Conservation (phyloP, 176 grass and related monocot genomes). For the Metroxylon sagu region DNA sequence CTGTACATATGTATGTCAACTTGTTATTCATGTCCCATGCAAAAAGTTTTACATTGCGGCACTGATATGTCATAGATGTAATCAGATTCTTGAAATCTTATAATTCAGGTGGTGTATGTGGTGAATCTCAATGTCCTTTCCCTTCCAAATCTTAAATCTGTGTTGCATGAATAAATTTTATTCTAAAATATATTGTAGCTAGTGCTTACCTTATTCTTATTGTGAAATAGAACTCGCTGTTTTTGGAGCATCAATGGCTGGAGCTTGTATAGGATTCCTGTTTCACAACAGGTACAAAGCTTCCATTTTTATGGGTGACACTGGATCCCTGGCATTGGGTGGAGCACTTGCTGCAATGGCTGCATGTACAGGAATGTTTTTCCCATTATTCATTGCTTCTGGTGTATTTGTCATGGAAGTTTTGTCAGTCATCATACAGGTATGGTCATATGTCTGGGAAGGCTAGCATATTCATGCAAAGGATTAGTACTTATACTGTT, state of each 20-base stretch:
- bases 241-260: constrained; percentile 93
- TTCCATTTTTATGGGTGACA: constrained; percentile 74
- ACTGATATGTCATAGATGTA: too few species aligned
- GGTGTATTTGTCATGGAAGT: constrained; percentile 53
- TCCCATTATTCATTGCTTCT: constrained; percentile 67
- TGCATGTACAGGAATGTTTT: constrained; percentile 84
- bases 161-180: too few species aligned
- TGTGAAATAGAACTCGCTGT: constrained; percentile 55
- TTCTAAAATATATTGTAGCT: too few species aligned
- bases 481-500: too few species aligned
- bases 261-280: constrained; percentile 81
- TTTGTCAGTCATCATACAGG: constrained; percentile 61
- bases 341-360: constrained; percentile 78
- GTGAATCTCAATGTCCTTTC: too few species aligned
- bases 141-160: too few species aligned
- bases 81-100: too few species aligned
- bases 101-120: too few species aligned
- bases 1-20: too few species aligned
- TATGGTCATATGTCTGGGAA: constrained; percentile 18
- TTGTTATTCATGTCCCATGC: too few species aligned
- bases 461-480: too few species aligned
- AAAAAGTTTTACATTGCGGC: too few species aligned
- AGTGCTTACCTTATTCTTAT: not conserved
- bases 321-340: constrained; percentile 73
- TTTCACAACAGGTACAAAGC: constrained; percentile 85